Evolutionary conservation across 2,329 filamentous ascomycete genomes (phyloP).

Genomic region (Exutisphaerella laricina): DNA sequence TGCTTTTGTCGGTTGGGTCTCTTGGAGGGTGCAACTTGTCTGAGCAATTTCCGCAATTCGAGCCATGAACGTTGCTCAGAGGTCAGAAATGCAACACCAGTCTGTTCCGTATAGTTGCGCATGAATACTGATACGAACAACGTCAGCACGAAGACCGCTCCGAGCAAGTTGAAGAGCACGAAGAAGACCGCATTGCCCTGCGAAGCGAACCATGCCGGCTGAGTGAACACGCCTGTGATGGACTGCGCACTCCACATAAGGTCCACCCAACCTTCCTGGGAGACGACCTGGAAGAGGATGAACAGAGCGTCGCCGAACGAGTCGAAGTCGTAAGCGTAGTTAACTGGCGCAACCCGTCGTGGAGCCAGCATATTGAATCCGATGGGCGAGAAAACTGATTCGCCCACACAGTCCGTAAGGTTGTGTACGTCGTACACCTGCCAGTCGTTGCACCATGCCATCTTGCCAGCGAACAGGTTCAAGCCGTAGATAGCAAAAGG

Average conservation of each 20-base stretch:
- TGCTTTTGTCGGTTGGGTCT: slow-evolving; percentile 74
- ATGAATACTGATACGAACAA: slow-evolving; percentile 99
- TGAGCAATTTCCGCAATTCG: slow-evolving; percentile 82
- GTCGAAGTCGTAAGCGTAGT: slow-evolving; percentile 87
- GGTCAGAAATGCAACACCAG: slow-evolving; percentile 91
- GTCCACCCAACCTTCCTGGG: slow-evolving; percentile 95
- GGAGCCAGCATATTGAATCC: slow-evolving; percentile 83
- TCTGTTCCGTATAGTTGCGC: slow-evolving; percentile 99
- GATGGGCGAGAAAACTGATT: slow-evolving; percentile 71
- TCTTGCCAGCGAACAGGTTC: slow-evolving; percentile 81
- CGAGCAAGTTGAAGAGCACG: slow-evolving; percentile 90
- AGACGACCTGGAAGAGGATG: slow-evolving; percentile 97
- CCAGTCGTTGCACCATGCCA: slow-evolving; percentile 73
- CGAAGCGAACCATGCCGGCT: slow-evolving; percentile 63
- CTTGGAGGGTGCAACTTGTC: slow-evolving; percentile 92
- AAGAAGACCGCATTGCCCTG: slow-evolving; percentile 92
- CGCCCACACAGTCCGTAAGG: slow-evolving; percentile 73
- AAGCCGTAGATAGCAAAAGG: slow-evolving; percentile 95
- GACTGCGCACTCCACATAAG: slow-evolving; percentile 80
- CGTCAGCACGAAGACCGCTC: slow-evolving; percentile 92
- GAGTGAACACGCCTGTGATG: slow-evolving; percentile 69
- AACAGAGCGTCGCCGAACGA: slow-evolving; percentile 91
- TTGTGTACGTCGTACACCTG: slow-evolving; percentile 47
- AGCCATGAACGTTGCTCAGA: slow-evolving; percentile 96
- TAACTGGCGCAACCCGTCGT: slow-evolving; percentile 59